phyloP scores from a whole-genome alignment of 306 rosid genomes.

The Acacia acuminata region DNA sequence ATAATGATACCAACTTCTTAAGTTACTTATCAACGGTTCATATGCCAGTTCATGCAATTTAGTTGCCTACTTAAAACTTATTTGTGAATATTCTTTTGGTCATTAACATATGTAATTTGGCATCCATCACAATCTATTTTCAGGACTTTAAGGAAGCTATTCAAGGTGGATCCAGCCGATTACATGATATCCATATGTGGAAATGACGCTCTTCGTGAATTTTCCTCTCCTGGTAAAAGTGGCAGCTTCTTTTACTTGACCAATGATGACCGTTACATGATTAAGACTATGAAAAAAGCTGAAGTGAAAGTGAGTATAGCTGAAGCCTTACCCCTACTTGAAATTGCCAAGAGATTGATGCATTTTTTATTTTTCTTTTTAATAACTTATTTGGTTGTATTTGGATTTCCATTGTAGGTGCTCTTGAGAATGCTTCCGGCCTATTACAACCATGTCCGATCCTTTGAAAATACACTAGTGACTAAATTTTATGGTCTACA shows the following conservation, averaged over 20 bases:
- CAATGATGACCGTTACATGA: slow-evolving; percentile 93
- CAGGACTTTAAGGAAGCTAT: slow-evolving; percentile 89
- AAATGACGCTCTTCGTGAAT: slow-evolving; percentile 87
- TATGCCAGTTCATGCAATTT: background rate
- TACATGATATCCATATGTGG: slow-evolving; percentile 94
- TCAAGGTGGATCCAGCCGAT: slow-evolving; percentile 95
- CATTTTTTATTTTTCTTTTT: background rate
- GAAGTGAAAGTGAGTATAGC: slow-evolving; percentile 84
- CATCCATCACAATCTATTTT: slow-evolving; percentile 2
- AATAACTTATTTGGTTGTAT: background rate
- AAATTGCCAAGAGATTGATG: slow-evolving; percentile 22
- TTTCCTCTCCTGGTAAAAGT: slow-evolving; percentile 95
- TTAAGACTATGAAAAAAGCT: slow-evolving; percentile 86
- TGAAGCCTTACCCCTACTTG: background rate
- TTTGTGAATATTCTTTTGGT: background rate
- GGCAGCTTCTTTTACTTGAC: slow-evolving; percentile 97
- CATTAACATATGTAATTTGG: background rate
- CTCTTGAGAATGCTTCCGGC: slow-evolving; percentile 83
- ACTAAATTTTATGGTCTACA: slow-evolving; percentile 92
- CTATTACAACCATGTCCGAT: slow-evolving; percentile 78
- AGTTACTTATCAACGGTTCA: background rate
- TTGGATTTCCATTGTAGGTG: slow-evolving; percentile 49
- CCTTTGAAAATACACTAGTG: slow-evolving; percentile 63
- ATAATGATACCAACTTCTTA: background rate
- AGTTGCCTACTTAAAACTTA: background rate